Percentiles rank a stretch among this genome's conserved stretches.
phyloP scores from a whole-genome alignment of 345 rosid genomes.

The Rhizophora mangle region DNA sequence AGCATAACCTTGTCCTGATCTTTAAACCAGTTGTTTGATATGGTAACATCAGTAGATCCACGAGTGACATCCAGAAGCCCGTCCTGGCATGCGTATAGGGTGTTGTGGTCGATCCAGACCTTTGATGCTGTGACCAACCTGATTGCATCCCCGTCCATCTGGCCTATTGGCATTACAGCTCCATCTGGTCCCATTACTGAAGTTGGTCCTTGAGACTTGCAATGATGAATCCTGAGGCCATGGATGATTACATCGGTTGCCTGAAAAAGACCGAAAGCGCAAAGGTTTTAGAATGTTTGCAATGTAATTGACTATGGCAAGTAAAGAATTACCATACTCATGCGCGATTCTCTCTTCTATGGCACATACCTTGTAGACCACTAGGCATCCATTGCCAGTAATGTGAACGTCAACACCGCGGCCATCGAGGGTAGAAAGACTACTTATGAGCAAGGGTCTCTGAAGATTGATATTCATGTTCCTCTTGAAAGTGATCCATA shows the following conservation, averaged over 20 bases:
- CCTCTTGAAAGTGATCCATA: slow-evolving; percentile 66
- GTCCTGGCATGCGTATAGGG: slow-evolving; percentile 55
- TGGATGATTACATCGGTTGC: slow-evolving; percentile 72
- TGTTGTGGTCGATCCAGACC: slow-evolving; percentile 79
- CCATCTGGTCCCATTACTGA: slow-evolving; percentile 57
- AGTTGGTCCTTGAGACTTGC: slow-evolving; percentile 49
- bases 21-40: slow-evolving; percentile 73
- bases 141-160: slow-evolving; percentile 68
- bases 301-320: not conserved
- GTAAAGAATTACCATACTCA: too few species aligned
- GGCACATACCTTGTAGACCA: slow-evolving; percentile 40
- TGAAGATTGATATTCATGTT: slow-evolving; percentile 55
- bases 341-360: not conserved
- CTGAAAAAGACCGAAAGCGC: not conserved
- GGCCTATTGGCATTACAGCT: slow-evolving; percentile 33
- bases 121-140: slow-evolving; percentile 56
- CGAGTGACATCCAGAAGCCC: slow-evolving; percentile 65
- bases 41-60: slow-evolving; percentile 54
- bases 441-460: slow-evolving; percentile 56
- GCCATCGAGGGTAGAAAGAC: slow-evolving; percentile 73
- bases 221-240: slow-evolving; percentile 63
- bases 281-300: too few species aligned
- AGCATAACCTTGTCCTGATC: slow-evolving; percentile 89
- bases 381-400: slow-evolving; percentile 53
- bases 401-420: slow-evolving; percentile 57